These are phyloP conservation scores for Acacia confusa DNA, from an alignment of 306 rosid genomes.

Conservation along the genomic window DNA sequence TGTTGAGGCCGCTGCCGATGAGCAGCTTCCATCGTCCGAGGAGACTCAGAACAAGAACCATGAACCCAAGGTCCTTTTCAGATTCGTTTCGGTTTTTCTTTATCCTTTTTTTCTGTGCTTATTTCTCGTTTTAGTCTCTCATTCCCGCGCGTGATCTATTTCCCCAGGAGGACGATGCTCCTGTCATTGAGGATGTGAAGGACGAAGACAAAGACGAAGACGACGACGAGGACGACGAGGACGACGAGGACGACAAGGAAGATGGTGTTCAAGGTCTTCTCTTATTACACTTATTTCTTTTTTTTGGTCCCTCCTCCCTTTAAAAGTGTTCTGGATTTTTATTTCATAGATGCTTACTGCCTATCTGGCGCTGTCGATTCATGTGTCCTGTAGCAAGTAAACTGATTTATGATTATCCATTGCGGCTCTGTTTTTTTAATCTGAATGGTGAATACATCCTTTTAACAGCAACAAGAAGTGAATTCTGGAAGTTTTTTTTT, in stretches of 20 bases:
- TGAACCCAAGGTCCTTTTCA: slow-evolving; percentile 40
- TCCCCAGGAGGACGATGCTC: slow-evolving; percentile 54
- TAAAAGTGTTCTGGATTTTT: background rate
- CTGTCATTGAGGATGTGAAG: slow-evolving; percentile 74
- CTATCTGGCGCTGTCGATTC: background rate
- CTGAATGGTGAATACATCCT: background rate
- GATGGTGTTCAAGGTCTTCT: slow-evolving; percentile 58
- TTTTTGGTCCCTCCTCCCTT: background rate
- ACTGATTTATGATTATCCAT: background rate
- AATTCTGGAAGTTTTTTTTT: background rate
- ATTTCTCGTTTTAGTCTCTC: background rate
- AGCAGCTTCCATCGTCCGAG: slow-evolving; percentile 35
- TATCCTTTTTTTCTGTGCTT: background rate
- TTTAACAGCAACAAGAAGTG: background rate
- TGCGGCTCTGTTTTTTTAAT: background rate
- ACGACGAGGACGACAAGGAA: slow-evolving; percentile 58
- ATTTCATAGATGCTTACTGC: background rate
- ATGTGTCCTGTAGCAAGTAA: no score
- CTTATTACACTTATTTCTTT: background rate
- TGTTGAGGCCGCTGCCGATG: slow-evolving; percentile 47
- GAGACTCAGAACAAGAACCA: slow-evolving; percentile 45
- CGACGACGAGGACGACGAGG: slow-evolving; percentile 55
- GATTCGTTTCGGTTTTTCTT: background rate
- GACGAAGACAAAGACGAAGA: slow-evolving; percentile 59
- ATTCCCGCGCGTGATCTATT: background rate